These are phyloP conservation scores for Samsoniella hepiali DNA, from an alignment of 2,329 filamentous ascomycete species.

Conservation along the genomic window DNA sequence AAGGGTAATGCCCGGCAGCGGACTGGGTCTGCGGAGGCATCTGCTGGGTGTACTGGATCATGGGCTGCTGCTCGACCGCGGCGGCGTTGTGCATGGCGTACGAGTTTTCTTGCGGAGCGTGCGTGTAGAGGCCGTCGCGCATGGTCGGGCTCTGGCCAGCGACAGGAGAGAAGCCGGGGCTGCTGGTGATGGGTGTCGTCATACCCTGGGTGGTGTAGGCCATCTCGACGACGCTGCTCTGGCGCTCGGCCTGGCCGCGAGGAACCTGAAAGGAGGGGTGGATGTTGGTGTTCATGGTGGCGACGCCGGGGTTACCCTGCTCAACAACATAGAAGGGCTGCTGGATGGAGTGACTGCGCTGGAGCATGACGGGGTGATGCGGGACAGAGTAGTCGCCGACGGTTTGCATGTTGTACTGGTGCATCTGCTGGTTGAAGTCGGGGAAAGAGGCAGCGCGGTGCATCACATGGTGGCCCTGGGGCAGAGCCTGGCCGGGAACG, in stretches of 20 bases:
- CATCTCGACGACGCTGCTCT: constrained; percentile 42
- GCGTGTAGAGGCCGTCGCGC: constrained; percentile 56
- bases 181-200: constrained; percentile 53
- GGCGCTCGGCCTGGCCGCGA: constrained; percentile 46
- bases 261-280: constrained; percentile 51
- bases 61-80: constrained; percentile 43
- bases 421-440: constrained; percentile 51
- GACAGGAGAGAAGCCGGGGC: constrained; percentile 56
- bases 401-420: constrained; percentile 40
- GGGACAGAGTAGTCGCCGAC: constrained; percentile 44
- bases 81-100: constrained; percentile 48
- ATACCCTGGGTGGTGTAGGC: constrained; percentile 48
- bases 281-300: constrained; percentile 57
- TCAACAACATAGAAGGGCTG: constrained; percentile 58
- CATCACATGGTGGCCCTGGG: constrained; percentile 37
- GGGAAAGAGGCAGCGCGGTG: constrained; percentile 54
- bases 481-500: constrained; percentile 35
- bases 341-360: constrained; percentile 45
- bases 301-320: constrained; percentile 59
- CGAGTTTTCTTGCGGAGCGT: constrained; percentile 45
- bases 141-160: constrained; percentile 52
- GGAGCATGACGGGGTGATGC: constrained; percentile 37
- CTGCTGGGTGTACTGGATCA: constrained; percentile 44
- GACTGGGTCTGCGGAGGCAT: constrained; percentile 35
- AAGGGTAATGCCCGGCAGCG: constrained; percentile 34